A percentile compares a stretch with the other conserved stretches of the same genome.
Evolutionary conservation across 2,329 filamentous ascomycete species (phyloP).

Genomic region (Xylogone sp.): DNA sequence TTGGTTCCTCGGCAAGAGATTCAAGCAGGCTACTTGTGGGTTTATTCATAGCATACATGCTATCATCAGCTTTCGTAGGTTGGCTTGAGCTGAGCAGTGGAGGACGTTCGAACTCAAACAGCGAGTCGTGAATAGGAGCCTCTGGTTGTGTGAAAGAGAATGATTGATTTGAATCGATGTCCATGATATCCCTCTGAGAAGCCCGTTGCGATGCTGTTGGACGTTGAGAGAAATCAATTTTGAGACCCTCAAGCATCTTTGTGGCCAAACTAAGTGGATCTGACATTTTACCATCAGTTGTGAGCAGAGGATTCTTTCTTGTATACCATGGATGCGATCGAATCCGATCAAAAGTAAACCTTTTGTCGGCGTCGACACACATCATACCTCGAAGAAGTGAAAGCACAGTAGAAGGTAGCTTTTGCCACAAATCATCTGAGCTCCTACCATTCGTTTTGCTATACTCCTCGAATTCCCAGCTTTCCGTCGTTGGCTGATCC

Average conservation of each 20-base stretch:
- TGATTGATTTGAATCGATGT: conserved; percentile 53
- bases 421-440: conserved; percentile 79
- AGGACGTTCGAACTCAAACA: conserved; percentile 87
- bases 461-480: conserved; percentile 91
- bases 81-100: conserved; percentile 35
- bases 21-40: conserved; percentile 46
- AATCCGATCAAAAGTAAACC: conserved; percentile 84
- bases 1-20: conserved; percentile 78
- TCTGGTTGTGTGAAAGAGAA: conserved; percentile 85
- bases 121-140: conserved; percentile 65
- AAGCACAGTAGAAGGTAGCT: conserved; percentile 67
- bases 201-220: conserved; percentile 39
- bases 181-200: conserved; percentile 55
- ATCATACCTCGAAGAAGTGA: conserved; percentile 93
- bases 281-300: conserved; percentile 66
- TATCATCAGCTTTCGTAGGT: conserved; percentile 31
- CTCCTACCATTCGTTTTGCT: conserved; percentile 74
- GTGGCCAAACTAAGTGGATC: conserved; percentile 87
- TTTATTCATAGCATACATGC: conserved; percentile 18
- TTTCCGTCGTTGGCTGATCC: conserved; percentile 84
- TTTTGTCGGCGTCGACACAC: conserved; percentile 66
- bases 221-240: conserved; percentile 77
- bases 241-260: conserved; percentile 86
- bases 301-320: conserved; percentile 72
- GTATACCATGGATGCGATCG: conserved; percentile 95